Evolutionary conservation across 176 grass and related monocot species (phyloP).

Genomic region (Typha latifolia): DNA sequence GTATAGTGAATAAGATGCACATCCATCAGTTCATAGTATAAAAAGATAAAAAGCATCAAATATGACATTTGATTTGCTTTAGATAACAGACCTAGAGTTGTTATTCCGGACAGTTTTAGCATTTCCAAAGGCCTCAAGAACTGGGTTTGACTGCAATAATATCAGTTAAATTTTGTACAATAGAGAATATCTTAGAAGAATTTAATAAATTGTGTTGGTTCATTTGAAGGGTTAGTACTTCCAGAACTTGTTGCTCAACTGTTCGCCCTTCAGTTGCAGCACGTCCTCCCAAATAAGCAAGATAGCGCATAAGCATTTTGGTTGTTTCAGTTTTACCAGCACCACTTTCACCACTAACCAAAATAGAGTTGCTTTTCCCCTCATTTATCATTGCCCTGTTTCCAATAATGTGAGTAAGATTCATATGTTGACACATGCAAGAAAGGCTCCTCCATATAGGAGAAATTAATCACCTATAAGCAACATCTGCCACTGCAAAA

Average conservation of each 20-base stretch:
- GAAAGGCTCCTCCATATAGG: slow-evolving; percentile 1
- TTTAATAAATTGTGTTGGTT: neutral
- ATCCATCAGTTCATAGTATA: slow-evolving; percentile 24
- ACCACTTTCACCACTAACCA: slow-evolving; percentile 98
- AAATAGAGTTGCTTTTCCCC: slow-evolving; percentile 87
- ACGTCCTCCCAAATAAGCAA: slow-evolving; percentile 92
- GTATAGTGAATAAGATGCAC: neutral
- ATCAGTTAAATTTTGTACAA: slow-evolving; percentile 18
- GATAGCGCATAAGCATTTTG: slow-evolving; percentile 99
- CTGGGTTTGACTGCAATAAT: slow-evolving; percentile 92
- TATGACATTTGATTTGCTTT: slow-evolving; percentile 10
- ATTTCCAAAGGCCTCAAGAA: slow-evolving; percentile 99
- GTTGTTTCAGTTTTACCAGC: slow-evolving; percentile 99
- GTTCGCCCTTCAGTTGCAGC: slow-evolving; percentile 93
- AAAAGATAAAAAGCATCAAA: slow-evolving; percentile 14
- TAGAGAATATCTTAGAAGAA: slow-evolving; percentile 16
- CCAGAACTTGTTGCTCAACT: slow-evolving; percentile 96
- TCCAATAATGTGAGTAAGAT: slow-evolving; percentile 16
- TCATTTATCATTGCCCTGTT: slow-evolving; percentile 95
- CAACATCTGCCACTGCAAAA: slow-evolving; percentile 96
- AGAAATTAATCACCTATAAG: slow-evolving; percentile 55
- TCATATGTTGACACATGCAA: neutral
- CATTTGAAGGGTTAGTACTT: slow-evolving; percentile 38
- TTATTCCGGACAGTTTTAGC: slow-evolving; percentile 99
- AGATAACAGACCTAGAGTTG: slow-evolving; percentile 73